phyloP scores from a whole-genome alignment of 2,329 filamentous ascomycete genomes.

The Venturia effusa region DNA sequence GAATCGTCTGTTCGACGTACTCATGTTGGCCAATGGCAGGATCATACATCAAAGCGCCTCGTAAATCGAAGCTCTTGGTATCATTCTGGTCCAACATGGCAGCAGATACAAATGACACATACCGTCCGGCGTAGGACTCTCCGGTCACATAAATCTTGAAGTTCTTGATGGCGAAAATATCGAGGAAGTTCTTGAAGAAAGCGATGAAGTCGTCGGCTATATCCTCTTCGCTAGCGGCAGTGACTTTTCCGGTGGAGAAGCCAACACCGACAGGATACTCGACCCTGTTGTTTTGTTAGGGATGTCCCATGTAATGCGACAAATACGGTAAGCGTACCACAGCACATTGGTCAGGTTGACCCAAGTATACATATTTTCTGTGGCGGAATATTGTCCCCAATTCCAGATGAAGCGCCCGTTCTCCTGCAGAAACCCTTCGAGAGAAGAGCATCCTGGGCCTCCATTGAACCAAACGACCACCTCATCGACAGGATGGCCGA shows the following conservation, averaged over 20 bases:
- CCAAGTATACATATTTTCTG: conserved; percentile 15
- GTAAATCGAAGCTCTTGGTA: conserved; percentile 15
- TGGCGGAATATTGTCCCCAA: conserved; percentile 14
- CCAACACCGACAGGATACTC: conserved; percentile 16
- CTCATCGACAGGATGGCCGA: conserved; percentile 15
- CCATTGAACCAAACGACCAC: conserved; percentile 17
- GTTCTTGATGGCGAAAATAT: conserved; percentile 17
- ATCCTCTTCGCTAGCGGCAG: conserved; percentile 16
- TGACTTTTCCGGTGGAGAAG: conserved; percentile 15
- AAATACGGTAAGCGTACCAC: conserved; percentile 7
- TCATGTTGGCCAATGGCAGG: conserved; percentile 14
- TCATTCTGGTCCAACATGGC: conserved; percentile 22
- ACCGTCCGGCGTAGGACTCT: conserved; percentile 16
- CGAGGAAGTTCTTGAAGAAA: conserved; percentile 17
- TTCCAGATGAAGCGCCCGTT: conserved; percentile 15
- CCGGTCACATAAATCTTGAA: conserved; percentile 17
- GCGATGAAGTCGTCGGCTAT: conserved; percentile 16
- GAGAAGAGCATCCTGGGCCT: conserved; percentile 13
- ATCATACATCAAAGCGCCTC: conserved; percentile 16
- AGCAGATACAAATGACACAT: conserved; percentile 16
- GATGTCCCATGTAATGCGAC: not conserved
- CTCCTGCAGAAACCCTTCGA: conserved; percentile 15
- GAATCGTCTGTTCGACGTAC: conserved; percentile 19
- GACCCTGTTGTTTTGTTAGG: conserved; percentile 11
- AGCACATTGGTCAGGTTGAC: conserved; percentile 17